phyloP scores from a whole-genome alignment of 352 stramenopile genomes.

The Phytophthora melonis region DNA sequence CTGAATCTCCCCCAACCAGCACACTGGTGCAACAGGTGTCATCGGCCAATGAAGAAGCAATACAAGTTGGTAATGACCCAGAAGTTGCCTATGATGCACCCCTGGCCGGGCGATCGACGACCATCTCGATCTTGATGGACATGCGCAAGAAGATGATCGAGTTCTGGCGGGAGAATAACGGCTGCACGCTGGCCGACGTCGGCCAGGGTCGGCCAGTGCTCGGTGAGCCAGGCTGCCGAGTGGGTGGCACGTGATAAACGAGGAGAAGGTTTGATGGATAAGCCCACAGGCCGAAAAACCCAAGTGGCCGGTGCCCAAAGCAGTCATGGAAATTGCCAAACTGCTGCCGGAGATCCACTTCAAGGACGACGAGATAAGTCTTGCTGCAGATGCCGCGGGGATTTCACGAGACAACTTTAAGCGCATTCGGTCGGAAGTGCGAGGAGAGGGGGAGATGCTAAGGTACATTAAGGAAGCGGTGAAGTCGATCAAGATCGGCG shows the following conservation, averaged over 20 bases:
- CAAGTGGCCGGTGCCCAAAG: neutral
- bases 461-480: conserved; percentile 12
- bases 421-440: neutral
- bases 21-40: too few species aligned
- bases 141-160: neutral
- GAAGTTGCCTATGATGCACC: neutral
- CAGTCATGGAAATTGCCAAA: neutral
- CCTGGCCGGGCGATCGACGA: neutral
- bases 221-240: neutral
- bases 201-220: neutral
- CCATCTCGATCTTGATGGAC: neutral
- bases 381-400: neutral
- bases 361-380: neutral
- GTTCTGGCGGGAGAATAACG: neutral
- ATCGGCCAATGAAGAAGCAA: too few species aligned
- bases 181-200: neutral
- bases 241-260: neutral
- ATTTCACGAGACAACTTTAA: neutral
- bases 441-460: conserved; percentile 8
- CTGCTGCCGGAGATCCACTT: neutral
- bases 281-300: neutral
- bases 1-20: too few species aligned
- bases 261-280: too few species aligned
- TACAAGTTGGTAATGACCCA: too few species aligned
- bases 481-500: conserved; percentile 20